Evolutionary conservation across 2,329 filamentous ascomycete genomes (phyloP), one percentile per base, ranked within the genome.

Genomic region (Verticillium isaacii): DNA sequence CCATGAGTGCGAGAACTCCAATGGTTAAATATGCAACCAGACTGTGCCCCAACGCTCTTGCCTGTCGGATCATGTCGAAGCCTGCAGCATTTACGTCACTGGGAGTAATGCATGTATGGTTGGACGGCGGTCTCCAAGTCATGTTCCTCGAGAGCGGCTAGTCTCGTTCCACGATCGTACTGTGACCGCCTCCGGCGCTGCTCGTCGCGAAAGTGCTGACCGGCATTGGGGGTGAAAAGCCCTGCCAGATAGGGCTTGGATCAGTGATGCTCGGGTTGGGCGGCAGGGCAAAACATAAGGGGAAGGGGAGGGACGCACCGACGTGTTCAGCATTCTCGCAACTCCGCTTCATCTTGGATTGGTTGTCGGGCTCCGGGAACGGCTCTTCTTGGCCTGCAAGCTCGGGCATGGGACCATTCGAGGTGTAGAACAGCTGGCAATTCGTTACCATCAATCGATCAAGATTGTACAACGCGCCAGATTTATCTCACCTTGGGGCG

Each of bases 281-380:
- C 17, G 6, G 19, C 19, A 1, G n/a, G 8, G n/a, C 5, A 23
- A 29, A 5, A 29, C 29, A 29, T 29, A 23, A 23, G 23, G 23
- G 23, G n/a, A 23, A 4, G 23, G 17, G 8, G 12, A 11, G 12
- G 61, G 59, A 82, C 88, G 73, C 73, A 87, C 93, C 93, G 67
- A 94, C 87, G 70, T 92, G 88, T 71, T 92, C 89, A 1, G 92
- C 92, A 72, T 95, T 96, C 72, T 96, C 91, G 63, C 91, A 89
- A 67, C 91, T 95, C 63, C 93, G 85, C 76, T 92, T 90, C 82
- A 95, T 89, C 78, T 97, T 97, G 0, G 90, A 91, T 61, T 87
- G 84, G 70, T 97, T 97, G 77, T 97, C 92, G 0, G 92, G 89
- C 1, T 80, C 78, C 0, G 92, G 92, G 68, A 97, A 96, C 0